phyloP scores from a whole-genome alignment of 306 rosid genomes.

The Cucumis cinereus region DNA sequence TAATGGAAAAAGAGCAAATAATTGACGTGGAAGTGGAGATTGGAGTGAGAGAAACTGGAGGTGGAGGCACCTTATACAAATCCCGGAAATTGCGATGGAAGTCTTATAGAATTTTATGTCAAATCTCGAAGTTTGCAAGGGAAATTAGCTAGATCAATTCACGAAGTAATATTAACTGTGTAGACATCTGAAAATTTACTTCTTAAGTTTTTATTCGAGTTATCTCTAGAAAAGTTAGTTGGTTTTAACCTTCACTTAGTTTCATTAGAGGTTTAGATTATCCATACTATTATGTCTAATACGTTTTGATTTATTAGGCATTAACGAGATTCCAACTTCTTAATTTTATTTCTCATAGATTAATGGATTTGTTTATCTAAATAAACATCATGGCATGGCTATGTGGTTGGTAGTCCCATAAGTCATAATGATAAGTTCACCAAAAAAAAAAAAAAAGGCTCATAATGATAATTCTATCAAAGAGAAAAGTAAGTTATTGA shows the following conservation, averaged over 20 bases:
- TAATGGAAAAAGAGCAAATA: neutral
- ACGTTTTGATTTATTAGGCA: neutral
- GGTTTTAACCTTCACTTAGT: too few species aligned
- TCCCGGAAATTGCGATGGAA: constrained; percentile 3
- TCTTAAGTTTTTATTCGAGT: too few species aligned
- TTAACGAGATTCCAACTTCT: too few species aligned
- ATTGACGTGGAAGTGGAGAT: neutral
- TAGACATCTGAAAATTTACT: neutral
- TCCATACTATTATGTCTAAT: too few species aligned
- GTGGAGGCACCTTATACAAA: neutral
- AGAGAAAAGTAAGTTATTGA: neutral
- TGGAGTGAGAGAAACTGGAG: neutral
- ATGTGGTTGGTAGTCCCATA: neutral
- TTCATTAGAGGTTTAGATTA: too few species aligned
- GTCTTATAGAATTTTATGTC: neutral
- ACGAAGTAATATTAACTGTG: neutral
- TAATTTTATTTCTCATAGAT: too few species aligned
- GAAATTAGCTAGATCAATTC: neutral
- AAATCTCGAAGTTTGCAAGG: neutral
- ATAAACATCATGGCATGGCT: neutral
- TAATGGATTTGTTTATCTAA: too few species aligned
- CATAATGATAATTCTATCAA: neutral
- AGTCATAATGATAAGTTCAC: neutral
- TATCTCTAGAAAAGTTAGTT: too few species aligned
- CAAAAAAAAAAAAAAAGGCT: too few species aligned